Conservation (phyloP, 2,329 filamentous ascomycete species). For the Diaporthe longicolla region DNA sequence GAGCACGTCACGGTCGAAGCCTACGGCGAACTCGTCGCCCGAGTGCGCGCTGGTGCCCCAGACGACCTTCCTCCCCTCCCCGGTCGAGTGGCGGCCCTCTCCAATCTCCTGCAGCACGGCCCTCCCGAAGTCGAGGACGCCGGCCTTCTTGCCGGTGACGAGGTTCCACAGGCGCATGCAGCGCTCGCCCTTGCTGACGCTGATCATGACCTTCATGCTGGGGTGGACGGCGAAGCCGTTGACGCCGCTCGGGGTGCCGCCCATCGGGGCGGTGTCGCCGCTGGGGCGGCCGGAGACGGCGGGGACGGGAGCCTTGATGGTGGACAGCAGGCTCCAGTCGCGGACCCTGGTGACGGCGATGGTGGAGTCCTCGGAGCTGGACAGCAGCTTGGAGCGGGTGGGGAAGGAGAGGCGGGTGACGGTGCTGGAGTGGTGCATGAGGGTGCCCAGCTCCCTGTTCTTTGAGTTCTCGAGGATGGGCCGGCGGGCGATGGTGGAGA, state of each 20-base stretch:
- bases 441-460: constrained; percentile 88
- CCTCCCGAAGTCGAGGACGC: constrained; percentile 87
- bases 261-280: constrained; percentile 88
- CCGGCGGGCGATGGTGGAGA: constrained; percentile 78
- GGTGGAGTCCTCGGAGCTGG: constrained; percentile 90
- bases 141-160: constrained; percentile 95
- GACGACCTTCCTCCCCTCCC: constrained; percentile 85
- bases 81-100: constrained; percentile 81
- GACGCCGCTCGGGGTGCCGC: constrained; percentile 86
- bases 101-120: constrained; percentile 81
- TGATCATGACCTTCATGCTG: constrained; percentile 96
- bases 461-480: constrained; percentile 86
- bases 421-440: constrained; percentile 88
- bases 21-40: constrained; percentile 87
- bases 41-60: constrained; percentile 82
- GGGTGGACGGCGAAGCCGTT: constrained; percentile 97
- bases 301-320: constrained; percentile 89
- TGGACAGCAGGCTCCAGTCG: constrained; percentile 90
- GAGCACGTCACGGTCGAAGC: constrained; percentile 87
- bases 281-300: constrained; percentile 85
- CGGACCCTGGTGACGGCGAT: constrained; percentile 89
- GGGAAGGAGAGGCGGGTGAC: constrained; percentile 88
- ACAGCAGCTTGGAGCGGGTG: constrained; percentile 87
- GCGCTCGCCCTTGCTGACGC: constrained; percentile 88
- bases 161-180: constrained; percentile 97